phyloP scores from a whole-genome alignment of 2,329 filamentous ascomycete genomes.

The Bertia moriformis region DNA sequence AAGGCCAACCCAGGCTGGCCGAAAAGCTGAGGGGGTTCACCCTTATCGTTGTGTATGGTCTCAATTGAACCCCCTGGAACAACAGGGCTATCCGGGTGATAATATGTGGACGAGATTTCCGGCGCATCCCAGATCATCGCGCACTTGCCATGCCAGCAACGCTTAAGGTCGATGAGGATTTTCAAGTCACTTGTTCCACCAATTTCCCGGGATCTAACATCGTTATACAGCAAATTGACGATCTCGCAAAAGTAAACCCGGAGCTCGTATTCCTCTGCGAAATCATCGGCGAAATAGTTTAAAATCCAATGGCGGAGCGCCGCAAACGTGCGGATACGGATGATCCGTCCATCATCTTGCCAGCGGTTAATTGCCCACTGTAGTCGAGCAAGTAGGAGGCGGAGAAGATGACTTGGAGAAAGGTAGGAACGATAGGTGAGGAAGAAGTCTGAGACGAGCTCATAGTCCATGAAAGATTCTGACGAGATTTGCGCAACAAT shows the following conservation, averaged over 20 bases:
- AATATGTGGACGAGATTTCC: neutral
- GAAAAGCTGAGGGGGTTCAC: neutral
- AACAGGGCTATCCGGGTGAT: neutral
- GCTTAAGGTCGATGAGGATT: conserved; percentile 53
- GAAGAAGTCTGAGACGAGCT: conserved; percentile 57
- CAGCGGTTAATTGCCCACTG: conserved; percentile 48
- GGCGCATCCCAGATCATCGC: conserved; percentile 40
- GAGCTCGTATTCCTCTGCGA: conserved; percentile 19
- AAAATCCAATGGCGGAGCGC: conserved; percentile 56
- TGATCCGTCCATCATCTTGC: conserved; percentile 53
- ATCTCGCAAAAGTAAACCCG: neutral
- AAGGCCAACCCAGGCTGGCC: neutral
- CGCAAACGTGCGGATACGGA: conserved; percentile 52
- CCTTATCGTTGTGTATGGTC: neutral
- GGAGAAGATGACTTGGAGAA: conserved; percentile 37
- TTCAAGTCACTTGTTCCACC: conserved; percentile 22
- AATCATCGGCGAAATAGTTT: conserved; percentile 58
- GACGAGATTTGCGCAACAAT: conserved; percentile 57
- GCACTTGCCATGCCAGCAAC: conserved; percentile 55
- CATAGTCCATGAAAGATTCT: conserved; percentile 55
- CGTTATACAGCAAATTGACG: neutral
- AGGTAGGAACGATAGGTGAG: conserved; percentile 54
- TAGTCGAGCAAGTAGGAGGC: conserved; percentile 44
- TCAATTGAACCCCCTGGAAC: neutral
- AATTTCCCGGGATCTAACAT: neutral